Conservation (phyloP, 768 basidiomycete species). For the Tephrocybe sp. region DNA sequence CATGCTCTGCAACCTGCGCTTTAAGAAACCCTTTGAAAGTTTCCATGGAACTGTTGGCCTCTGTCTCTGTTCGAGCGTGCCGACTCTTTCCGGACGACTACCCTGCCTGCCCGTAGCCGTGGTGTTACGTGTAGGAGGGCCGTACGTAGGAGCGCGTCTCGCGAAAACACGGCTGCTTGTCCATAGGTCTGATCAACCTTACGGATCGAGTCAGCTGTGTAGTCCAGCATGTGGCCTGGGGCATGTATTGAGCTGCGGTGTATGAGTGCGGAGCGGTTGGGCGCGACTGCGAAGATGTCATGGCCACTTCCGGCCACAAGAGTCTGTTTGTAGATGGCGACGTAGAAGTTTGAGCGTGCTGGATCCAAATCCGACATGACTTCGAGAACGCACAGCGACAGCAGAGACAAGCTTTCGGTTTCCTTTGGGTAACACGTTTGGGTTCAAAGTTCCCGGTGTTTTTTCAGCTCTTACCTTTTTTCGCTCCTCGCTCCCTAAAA, state of each 20-base stretch:
- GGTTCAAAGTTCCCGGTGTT: constrained; percentile 20
- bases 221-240: neutral
- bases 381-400: constrained; percentile 12
- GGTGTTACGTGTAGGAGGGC: constrained; percentile 4
- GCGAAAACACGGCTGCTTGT: neutral
- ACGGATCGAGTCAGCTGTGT: constrained; percentile 6
- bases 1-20: constrained; percentile 22
- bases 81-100: constrained; percentile 18
- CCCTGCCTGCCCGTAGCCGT: constrained; percentile 24
- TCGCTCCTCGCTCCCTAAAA: constrained; percentile 35
- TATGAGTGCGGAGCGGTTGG: constrained; percentile 8
- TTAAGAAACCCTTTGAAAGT: constrained; percentile 33
- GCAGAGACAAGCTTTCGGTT: constrained; percentile 43
- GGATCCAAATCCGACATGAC: constrained; percentile 16
- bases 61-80: constrained; percentile 39
- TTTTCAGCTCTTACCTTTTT: constrained; percentile 40
- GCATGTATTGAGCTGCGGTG: neutral
- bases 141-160: constrained; percentile 1
- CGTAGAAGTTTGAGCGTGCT: neutral
- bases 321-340: neutral
- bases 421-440: constrained; percentile 37
- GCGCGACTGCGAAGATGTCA: constrained; percentile 5
- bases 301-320: neutral
- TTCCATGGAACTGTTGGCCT: constrained; percentile 40
- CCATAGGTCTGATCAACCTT: constrained; percentile 16